These are phyloP conservation scores for Telopea speciosissima DNA, from an alignment of 177 flowering plant genomes.

Conservation along the genomic window DNA sequence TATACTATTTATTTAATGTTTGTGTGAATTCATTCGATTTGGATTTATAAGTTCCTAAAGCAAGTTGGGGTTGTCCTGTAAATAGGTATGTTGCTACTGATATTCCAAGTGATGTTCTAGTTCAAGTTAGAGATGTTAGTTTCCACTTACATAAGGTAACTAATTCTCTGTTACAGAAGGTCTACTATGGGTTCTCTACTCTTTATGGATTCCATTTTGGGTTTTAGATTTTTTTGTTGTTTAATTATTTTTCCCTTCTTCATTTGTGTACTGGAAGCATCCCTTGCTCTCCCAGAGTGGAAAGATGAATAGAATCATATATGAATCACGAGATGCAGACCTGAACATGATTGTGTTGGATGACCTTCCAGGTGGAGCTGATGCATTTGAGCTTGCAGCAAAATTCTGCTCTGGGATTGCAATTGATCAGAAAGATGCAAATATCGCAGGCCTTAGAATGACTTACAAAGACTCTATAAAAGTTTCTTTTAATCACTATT, in stretches of 20 bases:
- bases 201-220: not conserved
- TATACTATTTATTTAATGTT: not conserved
- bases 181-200: too few species aligned
- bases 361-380: conserved; percentile 72
- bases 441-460: conserved; percentile 23
- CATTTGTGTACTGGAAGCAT: conserved; percentile 29
- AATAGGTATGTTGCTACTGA: conserved; percentile 68
- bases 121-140: conserved; percentile 51
- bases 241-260: not conserved
- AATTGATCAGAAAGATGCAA: conserved; percentile 16
- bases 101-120: conserved; percentile 71
- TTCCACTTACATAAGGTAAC: conserved; percentile 78
- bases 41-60: not conserved
- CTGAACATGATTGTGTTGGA: conserved; percentile 42
- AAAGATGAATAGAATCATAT: conserved; percentile 62
- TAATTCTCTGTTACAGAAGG: not conserved
- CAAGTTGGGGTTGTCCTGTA: not conserved
- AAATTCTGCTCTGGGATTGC: conserved; percentile 51
- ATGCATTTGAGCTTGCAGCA: conserved; percentile 70
- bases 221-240: not conserved
- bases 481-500: too few species aligned
- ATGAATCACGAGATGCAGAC: conserved; percentile 45
- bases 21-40: not conserved
- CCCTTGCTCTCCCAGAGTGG: conserved; percentile 78
- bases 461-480: too few species aligned